Evolutionary conservation across 1,284 basidiomycete species (phyloP).

Genomic region (Caloboletus inedulis): DNA sequence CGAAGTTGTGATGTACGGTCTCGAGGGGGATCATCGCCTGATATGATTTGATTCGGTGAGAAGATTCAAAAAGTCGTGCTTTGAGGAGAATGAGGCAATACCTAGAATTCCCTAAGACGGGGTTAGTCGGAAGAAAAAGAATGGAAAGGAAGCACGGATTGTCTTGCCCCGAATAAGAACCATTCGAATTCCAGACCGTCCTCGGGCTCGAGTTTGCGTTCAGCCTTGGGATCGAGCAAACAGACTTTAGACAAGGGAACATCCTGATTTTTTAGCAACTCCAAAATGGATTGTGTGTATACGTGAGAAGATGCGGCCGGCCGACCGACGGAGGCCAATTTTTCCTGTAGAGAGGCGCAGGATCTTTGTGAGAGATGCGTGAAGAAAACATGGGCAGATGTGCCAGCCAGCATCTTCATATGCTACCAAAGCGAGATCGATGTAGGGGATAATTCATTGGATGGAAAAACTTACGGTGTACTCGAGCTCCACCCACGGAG

Average conservation of each 20-base stretch:
- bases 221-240: conserved; percentile 84
- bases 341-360: conserved; percentile 50
- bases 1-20: conserved; percentile 88
- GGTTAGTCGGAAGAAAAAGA: conserved; percentile 5
- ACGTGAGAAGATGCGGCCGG: conserved; percentile 41
- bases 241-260: conserved; percentile 67
- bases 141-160: background rate
- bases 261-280: conserved; percentile 53
- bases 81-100: conserved; percentile 20
- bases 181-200: conserved; percentile 78
- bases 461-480: conserved; percentile 45
- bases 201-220: conserved; percentile 61
- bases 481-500: conserved; percentile 89
- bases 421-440: conserved; percentile 48
- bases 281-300: conserved; percentile 62
- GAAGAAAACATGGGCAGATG: conserved; percentile 68
- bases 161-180: conserved; percentile 80
- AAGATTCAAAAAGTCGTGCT: background rate
- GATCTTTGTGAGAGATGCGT: conserved; percentile 79
- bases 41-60: background rate
- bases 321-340: conserved; percentile 35
- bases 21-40: conserved; percentile 87
- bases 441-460: no score
- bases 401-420: conserved; percentile 78
- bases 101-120: conserved; percentile 58